These are phyloP conservation scores for Candolleomyces aberdarensis DNA, from an alignment of 768 basidiomycete species.

Conservation along the genomic window DNA sequence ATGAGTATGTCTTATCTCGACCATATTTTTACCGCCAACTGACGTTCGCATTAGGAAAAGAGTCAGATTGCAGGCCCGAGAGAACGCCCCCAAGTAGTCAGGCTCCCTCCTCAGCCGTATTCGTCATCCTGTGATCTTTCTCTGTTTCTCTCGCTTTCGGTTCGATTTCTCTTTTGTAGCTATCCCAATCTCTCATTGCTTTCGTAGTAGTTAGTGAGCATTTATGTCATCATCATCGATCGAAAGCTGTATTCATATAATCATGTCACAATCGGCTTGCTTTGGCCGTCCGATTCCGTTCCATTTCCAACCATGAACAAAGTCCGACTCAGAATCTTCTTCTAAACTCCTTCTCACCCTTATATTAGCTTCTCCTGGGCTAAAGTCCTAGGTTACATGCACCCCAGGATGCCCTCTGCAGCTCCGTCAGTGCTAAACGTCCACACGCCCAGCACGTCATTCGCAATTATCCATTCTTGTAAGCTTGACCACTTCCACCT, in stretches of 20 bases:
- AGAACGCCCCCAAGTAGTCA: constrained; percentile 82
- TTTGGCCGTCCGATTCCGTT: not conserved
- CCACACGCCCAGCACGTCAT: constrained; percentile 74
- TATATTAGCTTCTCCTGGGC: not conserved
- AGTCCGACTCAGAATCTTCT: not conserved
- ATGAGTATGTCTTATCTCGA: constrained; percentile 61
- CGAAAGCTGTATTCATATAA: constrained; percentile 3
- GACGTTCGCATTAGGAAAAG: constrained; percentile 51
- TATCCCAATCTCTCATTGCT: not conserved
- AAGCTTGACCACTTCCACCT: constrained; percentile 25
- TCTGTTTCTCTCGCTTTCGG: not conserved
- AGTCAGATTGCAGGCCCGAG: constrained; percentile 83
- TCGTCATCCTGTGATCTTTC: not conserved
- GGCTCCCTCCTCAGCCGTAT: not conserved
- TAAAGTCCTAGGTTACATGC: not conserved
- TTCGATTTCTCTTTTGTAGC: not conserved
- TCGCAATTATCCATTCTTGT: constrained; percentile 76
- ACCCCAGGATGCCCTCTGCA: constrained; percentile 10
- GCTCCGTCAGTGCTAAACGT: constrained; percentile 58
- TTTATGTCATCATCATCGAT: constrained; percentile 1
- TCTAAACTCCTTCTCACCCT: not conserved
- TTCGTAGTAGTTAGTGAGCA: not conserved
- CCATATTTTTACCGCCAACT: constrained; percentile 1
- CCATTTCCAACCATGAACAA: not conserved
- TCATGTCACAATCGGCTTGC: not conserved